Base-by-base conservation (phyloP, 2,329 filamentous ascomycete genomes). In the Taxawa tesnikishii region DNA sequence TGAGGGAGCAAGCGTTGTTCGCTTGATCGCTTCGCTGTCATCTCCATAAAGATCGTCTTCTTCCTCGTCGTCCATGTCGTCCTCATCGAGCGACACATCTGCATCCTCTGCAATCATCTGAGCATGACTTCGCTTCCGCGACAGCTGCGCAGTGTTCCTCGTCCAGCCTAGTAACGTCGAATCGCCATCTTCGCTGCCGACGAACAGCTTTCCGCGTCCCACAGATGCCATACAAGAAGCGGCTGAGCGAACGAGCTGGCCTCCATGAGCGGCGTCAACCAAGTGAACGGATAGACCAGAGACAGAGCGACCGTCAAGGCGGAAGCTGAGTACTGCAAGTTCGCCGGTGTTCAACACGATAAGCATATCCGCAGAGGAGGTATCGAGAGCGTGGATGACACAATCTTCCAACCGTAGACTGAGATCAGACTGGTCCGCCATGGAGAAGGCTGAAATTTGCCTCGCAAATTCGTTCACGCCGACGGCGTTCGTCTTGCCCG, bases 381-480 rank as follows among this genome's bases (percentile, higher is more conserved):
- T 67, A 3, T 79, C 82, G 5, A 98, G 59, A 24, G 79, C 68
- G 42, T 92, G 83, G 28, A 94, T 66, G 15, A 70, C 65, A 53
- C 83, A 90, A 7, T 77, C 75, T 58, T 98, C 92, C 2, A 98
- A 63, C 21, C 78, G 80, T 38, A 96, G 61, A 11, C 72, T 71
- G 27, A 96, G 65, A 28, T 83, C 73, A 1, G 84, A 82, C 56
- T 94, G 88, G 52, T 98, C 90, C 4, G 73, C 70, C 52, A 98
- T 75, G 31, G 79, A 73, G 47, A 94, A 96, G 0, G 79, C 73
- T 2, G 88, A 94, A 41, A 75, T 73, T 39, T 82, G 73, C 52
- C 78, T 83, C 4, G 87, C 79, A 58, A 94, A 92, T 19, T 83
- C 73, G 49, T 98, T 98, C 41, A 98, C 83, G 4, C 81, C 88